These are phyloP conservation scores for Teratosphaeria pseudoeucalypti DNA, from an alignment of 2,329 filamentous ascomycete genomes.

Conservation along the genomic window DNA sequence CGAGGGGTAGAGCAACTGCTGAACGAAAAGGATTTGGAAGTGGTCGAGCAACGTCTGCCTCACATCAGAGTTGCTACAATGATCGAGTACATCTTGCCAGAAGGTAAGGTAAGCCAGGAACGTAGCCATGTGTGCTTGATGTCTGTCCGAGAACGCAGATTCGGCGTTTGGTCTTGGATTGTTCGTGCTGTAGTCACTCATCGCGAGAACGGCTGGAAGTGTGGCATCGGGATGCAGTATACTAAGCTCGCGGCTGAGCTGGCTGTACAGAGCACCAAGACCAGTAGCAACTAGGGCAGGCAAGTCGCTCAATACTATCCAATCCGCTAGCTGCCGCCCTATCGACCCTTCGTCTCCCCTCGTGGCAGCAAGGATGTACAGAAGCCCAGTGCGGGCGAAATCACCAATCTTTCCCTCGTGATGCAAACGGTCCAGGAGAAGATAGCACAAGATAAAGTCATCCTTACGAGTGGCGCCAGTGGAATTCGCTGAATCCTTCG, in stretches of 20 bases:
- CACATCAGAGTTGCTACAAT: conserved; percentile 84
- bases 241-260: conserved; percentile 65
- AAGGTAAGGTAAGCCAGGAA: conserved; percentile 93
- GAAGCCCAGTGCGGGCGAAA: conserved; percentile 83
- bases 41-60: conserved; percentile 90
- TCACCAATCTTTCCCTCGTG: conserved; percentile 90
- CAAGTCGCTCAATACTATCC: conserved; percentile 94
- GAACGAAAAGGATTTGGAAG: conserved; percentile 91
- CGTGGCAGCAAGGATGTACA: conserved; percentile 93
- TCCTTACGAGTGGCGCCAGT: conserved; percentile 75
- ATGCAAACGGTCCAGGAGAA: conserved; percentile 93
- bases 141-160: conserved; percentile 61
- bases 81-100: conserved; percentile 96
- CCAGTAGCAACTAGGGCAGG: conserved; percentile 96
- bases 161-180: conserved; percentile 60
- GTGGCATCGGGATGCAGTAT: conserved; percentile 65
- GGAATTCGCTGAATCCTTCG: conserved; percentile 55
- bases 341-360: background rate
- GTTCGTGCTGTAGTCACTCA: conserved; percentile 79
- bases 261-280: conserved; percentile 66
- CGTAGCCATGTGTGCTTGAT: conserved; percentile 78
- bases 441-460: conserved; percentile 91
- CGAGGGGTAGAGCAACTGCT: conserved; percentile 93
- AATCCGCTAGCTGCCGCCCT: conserved; percentile 78
- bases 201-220: conserved; percentile 70